Base-by-base conservation (phyloP, 768 basidiomycete genomes). In the Lanmaoa pseudosensibilis region DNA sequence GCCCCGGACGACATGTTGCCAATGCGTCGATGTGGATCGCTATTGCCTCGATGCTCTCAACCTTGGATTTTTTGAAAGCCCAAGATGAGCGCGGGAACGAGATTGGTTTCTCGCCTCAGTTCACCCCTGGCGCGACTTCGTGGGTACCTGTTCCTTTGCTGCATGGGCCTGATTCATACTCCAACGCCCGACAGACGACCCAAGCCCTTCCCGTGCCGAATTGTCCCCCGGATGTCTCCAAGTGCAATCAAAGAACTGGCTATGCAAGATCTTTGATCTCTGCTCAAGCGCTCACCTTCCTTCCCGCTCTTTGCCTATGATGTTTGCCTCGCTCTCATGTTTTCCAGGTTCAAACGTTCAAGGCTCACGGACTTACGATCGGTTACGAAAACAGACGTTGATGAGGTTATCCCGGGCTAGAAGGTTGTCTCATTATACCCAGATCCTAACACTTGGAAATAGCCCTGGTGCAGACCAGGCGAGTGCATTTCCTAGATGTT, bases 11-110 rank as follows among this genome's bases (percentile, higher is more conserved):
- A 40, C 41, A 66, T 32, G 51, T 65, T 40, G 68, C 60, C n/a
- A 30, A 62, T 41, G 62, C 52, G 4, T 69, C 69, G 25, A 36
- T 69, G 46, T 71, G 69, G 68, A 64, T 64, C 21, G 61, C 67
- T 30, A 57, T 66, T 41, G 52, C 38, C 5, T 60, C 56, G 10
- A 59, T 71, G 60, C 67, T 71, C 36, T 59, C 65, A 13, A 37
- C 54, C 13, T 69, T 69, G 19, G 51, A 65, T n/a, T 64, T 63
- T 47, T 30, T 47, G 49, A 68, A 68, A 55, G 61, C 46, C 11
- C 55, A 41, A 34, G 69, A 70, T n/a, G 55, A 69, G 0, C 23
- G 49, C 15, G 65, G 57, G 11, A 63, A 69, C n/a, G 47, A 61
- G 12, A 63, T 71, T n/a, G 40, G 65, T 44, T 56, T 70, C 54